Evolutionary conservation across 139 green algal genomes (phyloP).

Genomic region (Zygnema circumcarinatum): DNA sequence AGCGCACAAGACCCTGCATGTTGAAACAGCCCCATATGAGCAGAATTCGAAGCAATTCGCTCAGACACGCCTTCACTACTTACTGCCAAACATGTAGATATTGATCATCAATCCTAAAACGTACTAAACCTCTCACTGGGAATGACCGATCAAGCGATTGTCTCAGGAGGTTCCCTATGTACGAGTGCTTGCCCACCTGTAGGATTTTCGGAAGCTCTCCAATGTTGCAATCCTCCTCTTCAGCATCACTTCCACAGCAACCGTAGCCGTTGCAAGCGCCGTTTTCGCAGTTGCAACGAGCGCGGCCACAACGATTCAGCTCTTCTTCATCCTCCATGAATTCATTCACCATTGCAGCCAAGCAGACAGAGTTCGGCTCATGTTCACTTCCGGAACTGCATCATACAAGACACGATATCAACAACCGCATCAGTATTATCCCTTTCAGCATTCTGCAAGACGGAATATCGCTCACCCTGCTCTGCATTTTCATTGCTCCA

Average conservation of each 20-base stretch:
- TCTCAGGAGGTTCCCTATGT: no score
- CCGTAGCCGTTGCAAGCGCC: not conserved
- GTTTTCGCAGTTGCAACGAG: not conserved
- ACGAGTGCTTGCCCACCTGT: slow-evolving; percentile 23
- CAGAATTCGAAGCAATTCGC: not conserved
- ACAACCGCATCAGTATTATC: not conserved
- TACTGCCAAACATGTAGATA: no score
- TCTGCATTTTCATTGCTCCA: not conserved
- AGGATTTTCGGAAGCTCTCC: not conserved
- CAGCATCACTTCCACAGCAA: not conserved
- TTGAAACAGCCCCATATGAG: not conserved
- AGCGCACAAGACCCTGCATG: slow-evolving; percentile 11
- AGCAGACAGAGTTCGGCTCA: slow-evolving; percentile 25
- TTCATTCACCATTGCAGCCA: slow-evolving; percentile 42
- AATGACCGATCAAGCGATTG: no score
- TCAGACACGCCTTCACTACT: not conserved
- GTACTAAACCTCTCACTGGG: no score
- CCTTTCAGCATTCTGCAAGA: no score
- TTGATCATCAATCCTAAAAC: no score
- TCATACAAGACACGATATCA: not conserved
- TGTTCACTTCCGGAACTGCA: slow-evolving; percentile 38
- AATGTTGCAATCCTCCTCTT: not conserved
- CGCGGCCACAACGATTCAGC: not conserved
- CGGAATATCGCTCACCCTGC: no score
- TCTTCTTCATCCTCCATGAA: slow-evolving; percentile 50